Conservation (phyloP, 768 basidiomycete species). For the Rhizopogon vinicolor region DNA sequence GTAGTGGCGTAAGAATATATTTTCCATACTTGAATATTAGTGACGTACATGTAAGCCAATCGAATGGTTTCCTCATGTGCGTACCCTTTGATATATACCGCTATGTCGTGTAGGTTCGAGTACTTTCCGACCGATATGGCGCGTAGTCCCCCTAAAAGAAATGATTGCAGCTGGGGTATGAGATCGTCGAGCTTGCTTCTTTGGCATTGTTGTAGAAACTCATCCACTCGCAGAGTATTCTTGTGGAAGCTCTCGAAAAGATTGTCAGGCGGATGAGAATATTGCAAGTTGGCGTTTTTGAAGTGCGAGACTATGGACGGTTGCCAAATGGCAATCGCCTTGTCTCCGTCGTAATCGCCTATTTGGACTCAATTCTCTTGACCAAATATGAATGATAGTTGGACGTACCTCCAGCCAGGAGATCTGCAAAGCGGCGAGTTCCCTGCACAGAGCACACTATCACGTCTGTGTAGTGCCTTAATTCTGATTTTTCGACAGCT, state of each 20-base stretch:
- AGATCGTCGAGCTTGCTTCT: background rate
- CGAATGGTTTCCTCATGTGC: slow-evolving; percentile 40
- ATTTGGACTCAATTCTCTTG: background rate
- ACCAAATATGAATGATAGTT: background rate
- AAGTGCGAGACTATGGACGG: slow-evolving; percentile 51
- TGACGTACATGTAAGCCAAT: slow-evolving; percentile 49
- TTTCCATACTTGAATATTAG: background rate
- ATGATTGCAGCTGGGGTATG: slow-evolving; percentile 38
- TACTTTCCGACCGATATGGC: slow-evolving; percentile 47
- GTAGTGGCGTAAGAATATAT: background rate
- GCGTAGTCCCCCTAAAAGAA: slow-evolving; percentile 46
- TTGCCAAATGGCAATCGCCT: slow-evolving; percentile 53
- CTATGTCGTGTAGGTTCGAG: slow-evolving; percentile 50
- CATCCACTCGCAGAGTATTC: background rate
- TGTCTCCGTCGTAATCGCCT: slow-evolving; percentile 76
- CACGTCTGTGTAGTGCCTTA: slow-evolving; percentile 50
- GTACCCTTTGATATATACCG: slow-evolving; percentile 53
- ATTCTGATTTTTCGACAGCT: slow-evolving; percentile 47
- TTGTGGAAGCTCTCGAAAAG: slow-evolving; percentile 35
- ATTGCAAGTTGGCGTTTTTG: slow-evolving; percentile 43
- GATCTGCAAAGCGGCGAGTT: slow-evolving; percentile 46
- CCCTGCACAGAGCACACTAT: slow-evolving; percentile 55
- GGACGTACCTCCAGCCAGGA: slow-evolving; percentile 55
- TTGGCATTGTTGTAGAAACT: background rate
- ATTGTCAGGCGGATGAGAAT: slow-evolving; percentile 43